phyloP scores from a whole-genome alignment of 129 eudicot genomes.

The Cynara cardunculus region DNA sequence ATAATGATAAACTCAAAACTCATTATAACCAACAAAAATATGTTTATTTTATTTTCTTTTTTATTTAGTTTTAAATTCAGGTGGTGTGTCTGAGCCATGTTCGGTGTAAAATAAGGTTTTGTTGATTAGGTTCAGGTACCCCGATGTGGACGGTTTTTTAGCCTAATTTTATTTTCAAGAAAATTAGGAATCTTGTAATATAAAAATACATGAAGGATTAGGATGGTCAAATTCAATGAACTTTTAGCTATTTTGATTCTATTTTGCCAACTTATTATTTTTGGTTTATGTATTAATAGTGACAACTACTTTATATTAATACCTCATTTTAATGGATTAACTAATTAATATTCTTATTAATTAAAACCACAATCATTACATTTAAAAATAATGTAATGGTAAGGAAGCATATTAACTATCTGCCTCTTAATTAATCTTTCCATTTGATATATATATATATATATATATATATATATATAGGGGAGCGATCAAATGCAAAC shows the following conservation, averaged over 20 bases:
- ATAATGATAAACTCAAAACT: neutral
- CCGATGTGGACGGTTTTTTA: constrained; percentile 3
- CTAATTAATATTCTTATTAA: no score
- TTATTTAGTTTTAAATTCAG: neutral
- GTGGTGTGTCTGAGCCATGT: constrained; percentile 23
- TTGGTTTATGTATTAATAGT: neutral
- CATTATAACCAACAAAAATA: neutral
- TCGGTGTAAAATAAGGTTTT: constrained; percentile 15
- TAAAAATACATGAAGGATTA: neutral
- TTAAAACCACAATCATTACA: no score
- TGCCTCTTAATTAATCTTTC: no score
- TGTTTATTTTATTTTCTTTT: neutral
- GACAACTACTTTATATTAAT: neutral
- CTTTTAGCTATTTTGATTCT: constrained; percentile 23
- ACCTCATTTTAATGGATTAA: neutral
- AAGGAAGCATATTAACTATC: no score
- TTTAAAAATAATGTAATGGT: no score
- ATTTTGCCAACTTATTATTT: constrained; percentile 14
- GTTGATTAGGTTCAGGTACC: neutral
- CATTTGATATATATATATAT: no score
- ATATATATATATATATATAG: no score
- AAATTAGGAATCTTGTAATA: neutral
- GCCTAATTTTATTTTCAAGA: neutral
- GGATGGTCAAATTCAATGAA: constrained; percentile 23
- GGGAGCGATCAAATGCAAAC: no score